A percentile compares a stretch with the other conserved stretches of the same genome.
Evolutionary conservation across 2,329 filamentous ascomycete species (phyloP).

Genomic region (Fusarium hainanense): DNA sequence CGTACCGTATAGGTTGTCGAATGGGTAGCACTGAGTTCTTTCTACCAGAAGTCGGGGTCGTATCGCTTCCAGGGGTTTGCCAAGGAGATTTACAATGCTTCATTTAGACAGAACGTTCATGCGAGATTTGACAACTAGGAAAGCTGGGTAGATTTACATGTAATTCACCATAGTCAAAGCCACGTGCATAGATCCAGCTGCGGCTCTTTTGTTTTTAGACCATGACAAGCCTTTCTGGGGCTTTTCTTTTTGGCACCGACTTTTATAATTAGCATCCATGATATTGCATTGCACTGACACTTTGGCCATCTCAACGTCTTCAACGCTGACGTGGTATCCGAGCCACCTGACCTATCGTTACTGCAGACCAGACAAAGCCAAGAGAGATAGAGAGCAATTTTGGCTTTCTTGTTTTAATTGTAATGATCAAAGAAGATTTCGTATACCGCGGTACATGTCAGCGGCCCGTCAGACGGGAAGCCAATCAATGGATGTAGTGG

Average conservation of each 20-base stretch:
- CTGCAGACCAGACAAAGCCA: not conserved
- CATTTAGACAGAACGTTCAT: conserved; percentile 36
- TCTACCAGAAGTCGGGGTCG: not conserved
- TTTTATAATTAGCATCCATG: conserved; percentile 1
- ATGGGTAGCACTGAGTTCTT: conserved; percentile 1
- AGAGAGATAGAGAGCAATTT: not conserved
- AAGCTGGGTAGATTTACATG: not conserved
- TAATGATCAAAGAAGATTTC: conserved; percentile 19
- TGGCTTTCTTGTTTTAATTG: not conserved
- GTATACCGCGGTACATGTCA: conserved; percentile 31
- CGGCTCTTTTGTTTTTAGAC: conserved; percentile 32
- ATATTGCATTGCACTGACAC: conserved; percentile 9
- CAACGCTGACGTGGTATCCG: conserved; percentile 25
- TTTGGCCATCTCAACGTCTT: conserved; percentile 27
- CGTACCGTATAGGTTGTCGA: not conserved
- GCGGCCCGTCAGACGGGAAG: conserved; percentile 39
- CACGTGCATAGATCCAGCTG: conserved; percentile 41
- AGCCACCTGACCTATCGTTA: conserved; percentile 22
- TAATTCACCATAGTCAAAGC: conserved; percentile 21
- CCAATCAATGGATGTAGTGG: conserved; percentile 33
- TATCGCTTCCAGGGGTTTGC: conserved; percentile 19
- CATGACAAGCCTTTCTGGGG: not conserved
- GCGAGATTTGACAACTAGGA: conserved; percentile 15
- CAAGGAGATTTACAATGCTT: conserved; percentile 35
- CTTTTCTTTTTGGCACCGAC: not conserved